phyloP scores from a whole-genome alignment of 2,329 filamentous ascomycete species.

The Cladophialophora bantiana region DNA sequence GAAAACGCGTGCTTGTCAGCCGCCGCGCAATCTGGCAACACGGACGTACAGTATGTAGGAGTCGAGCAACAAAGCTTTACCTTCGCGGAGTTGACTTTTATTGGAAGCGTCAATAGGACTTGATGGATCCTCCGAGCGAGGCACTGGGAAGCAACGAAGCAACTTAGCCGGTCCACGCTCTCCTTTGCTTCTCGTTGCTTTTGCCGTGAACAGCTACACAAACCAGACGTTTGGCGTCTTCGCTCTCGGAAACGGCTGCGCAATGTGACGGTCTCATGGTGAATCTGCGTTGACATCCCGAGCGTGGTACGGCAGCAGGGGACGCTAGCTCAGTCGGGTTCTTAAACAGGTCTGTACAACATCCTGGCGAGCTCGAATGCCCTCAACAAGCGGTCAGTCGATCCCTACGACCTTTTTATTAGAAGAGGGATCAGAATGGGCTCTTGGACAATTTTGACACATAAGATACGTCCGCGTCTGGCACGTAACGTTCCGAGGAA shows the following conservation, averaged over 20 bases:
- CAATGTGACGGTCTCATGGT: constrained; percentile 4
- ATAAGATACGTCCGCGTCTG: neutral
- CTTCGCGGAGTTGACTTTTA: neutral
- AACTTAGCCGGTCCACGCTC: neutral
- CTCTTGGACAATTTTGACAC: neutral
- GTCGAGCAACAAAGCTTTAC: neutral
- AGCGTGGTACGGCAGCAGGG: neutral
- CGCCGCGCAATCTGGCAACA: neutral
- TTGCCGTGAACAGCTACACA: neutral
- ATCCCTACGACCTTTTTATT: neutral
- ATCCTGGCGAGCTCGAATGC: neutral
- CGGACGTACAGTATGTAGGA: neutral
- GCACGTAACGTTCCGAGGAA: neutral
- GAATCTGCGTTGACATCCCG: neutral
- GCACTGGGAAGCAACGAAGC: neutral
- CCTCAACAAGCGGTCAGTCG: constrained; percentile 12
- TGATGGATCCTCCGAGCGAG: neutral
- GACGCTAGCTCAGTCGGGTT: constrained; percentile 7
- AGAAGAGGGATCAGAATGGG: neutral
- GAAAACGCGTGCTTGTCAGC: neutral
- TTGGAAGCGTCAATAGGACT: neutral
- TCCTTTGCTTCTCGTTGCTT: neutral
- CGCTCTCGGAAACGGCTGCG: constrained; percentile 3
- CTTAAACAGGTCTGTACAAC: constrained; percentile 9
- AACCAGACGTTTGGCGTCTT: constrained; percentile 4